Conservation (phyloP, 2,329 filamentous ascomycete species). For the Colletotrichum scovillei region DNA sequence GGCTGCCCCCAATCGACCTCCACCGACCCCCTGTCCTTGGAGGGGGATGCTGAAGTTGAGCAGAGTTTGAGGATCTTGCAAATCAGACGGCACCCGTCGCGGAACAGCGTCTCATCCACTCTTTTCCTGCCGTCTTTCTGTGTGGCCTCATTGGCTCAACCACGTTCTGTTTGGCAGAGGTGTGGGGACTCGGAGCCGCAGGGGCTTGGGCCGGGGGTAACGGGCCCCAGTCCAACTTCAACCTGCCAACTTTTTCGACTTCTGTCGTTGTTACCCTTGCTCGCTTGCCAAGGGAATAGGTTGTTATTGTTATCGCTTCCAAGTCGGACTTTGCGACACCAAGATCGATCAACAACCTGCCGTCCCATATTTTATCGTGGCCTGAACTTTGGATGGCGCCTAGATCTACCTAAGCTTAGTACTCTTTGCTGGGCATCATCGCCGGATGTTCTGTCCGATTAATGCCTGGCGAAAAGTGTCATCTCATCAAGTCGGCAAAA, state of each 20-base stretch:
- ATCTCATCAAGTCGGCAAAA: constrained; percentile 1
- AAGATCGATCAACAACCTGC: not conserved
- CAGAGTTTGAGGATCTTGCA: constrained; percentile 31
- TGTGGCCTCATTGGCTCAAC: constrained; percentile 7
- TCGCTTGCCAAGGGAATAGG: no score
- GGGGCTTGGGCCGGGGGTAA: not conserved
- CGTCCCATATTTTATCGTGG: not conserved
- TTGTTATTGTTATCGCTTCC: not conserved
- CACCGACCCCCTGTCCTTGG: constrained; percentile 13
- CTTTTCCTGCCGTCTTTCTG: constrained; percentile 9
- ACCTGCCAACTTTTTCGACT: not conserved
- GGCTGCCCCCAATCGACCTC: not conserved
- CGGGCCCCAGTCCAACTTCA: constrained; percentile 2
- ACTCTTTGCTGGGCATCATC: not conserved
- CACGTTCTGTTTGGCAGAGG: not conserved
- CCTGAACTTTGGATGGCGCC: not conserved
- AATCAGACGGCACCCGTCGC: constrained; percentile 36
- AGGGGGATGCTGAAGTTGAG: constrained; percentile 17
- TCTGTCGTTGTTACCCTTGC: not conserved
- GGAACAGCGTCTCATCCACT: constrained; percentile 29
- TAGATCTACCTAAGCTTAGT: not conserved
- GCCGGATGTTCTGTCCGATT: not conserved
- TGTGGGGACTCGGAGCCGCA: not conserved
- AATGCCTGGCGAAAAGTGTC: not conserved
- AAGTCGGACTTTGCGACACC: not conserved